Conservation (phyloP, 352 stramenopile genomes). For the Pythium myriotylum region DNA sequence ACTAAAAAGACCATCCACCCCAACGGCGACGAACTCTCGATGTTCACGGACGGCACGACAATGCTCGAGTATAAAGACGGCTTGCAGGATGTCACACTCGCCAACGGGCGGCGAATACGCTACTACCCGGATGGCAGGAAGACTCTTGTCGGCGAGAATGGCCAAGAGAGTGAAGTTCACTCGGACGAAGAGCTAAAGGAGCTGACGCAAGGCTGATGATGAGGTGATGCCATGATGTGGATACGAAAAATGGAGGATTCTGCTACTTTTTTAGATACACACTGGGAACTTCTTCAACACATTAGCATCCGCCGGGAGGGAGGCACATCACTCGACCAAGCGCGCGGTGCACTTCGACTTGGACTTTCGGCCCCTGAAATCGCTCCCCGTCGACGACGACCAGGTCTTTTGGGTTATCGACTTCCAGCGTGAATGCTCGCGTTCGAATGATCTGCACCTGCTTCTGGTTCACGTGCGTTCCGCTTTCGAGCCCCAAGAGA, state of each 20-base stretch:
- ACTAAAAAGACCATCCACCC: constrained; percentile 88
- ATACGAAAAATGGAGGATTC: constrained; percentile 1
- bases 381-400: constrained; percentile 41
- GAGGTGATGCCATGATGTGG: constrained; percentile 10
- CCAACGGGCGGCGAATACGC: constrained; percentile 68
- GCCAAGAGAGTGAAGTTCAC: constrained; percentile 55
- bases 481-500: constrained; percentile 37
- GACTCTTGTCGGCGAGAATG: constrained; percentile 46
- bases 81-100: constrained; percentile 76
- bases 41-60: constrained; percentile 81
- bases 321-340: constrained; percentile 30
- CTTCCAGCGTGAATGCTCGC: constrained; percentile 36
- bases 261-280: constrained; percentile 12
- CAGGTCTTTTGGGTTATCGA: constrained; percentile 28
- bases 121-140: constrained; percentile 80
- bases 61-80: constrained; percentile 79
- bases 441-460: constrained; percentile 41
- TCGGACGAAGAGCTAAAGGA: constrained; percentile 66
- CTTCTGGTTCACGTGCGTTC: constrained; percentile 28
- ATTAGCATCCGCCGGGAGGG: constrained; percentile 8
- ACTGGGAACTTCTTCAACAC: neutral
- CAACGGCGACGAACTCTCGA: constrained; percentile 79
- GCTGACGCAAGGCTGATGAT: constrained; percentile 28
- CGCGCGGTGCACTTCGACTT: constrained; percentile 35
- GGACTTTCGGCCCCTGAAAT: constrained; percentile 32